These are phyloP conservation scores for Hymenoscyphus infarciens DNA, from an alignment of 2,329 filamentous ascomycete genomes.

Conservation along the genomic window DNA sequence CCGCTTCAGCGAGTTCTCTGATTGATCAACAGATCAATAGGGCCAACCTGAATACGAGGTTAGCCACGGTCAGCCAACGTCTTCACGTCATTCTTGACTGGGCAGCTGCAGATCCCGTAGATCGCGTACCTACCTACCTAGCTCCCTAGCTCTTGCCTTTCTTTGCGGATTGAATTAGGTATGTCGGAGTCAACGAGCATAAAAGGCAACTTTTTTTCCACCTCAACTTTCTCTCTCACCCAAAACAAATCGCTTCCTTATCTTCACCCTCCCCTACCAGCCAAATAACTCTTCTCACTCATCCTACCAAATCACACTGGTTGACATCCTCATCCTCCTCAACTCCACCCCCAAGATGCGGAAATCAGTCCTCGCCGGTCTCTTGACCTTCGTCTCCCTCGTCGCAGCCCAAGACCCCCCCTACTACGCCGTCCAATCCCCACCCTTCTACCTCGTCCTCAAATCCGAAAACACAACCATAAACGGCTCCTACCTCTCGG, in stretches of 20 bases:
- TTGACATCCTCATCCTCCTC: not conserved
- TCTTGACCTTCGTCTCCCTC: conserved; percentile 21
- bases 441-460: conserved; percentile 43
- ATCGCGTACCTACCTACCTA: not conserved
- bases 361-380: conserved; percentile 19
- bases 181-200: not conserved
- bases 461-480: conserved; percentile 38
- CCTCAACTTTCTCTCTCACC: not conserved
- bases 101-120: not conserved
- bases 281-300: not conserved
- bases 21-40: not conserved
- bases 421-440: conserved; percentile 36
- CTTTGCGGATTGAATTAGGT: not conserved
- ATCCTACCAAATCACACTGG: not conserved
- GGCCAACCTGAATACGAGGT: not conserved
- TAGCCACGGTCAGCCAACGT: not conserved
- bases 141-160: not conserved
- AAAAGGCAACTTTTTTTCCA: not conserved
- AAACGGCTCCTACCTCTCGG: conserved; percentile 38
- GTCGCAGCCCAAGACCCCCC: conserved; percentile 25
- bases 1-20: not conserved
- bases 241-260: not conserved
- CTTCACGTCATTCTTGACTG: not conserved
- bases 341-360: conserved; percentile 22
- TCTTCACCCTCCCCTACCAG: not conserved